Percentiles rank a stretch among this genome's conserved stretches.
phyloP scores from a whole-genome alignment of 73 alveolate species.

The Paramecium pentaurelia region DNA sequence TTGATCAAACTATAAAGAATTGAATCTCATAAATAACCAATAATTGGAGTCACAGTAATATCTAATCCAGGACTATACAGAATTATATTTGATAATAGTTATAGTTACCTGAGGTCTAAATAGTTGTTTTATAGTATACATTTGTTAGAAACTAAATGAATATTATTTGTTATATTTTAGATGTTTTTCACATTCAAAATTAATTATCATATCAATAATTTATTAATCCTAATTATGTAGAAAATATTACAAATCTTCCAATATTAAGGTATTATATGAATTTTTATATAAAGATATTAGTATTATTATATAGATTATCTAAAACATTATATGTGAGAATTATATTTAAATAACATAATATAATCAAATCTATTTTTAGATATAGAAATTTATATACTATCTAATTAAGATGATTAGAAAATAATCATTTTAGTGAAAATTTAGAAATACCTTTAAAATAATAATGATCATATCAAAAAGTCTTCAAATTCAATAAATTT shows the following conservation, averaged over 20 bases:
- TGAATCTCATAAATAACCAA: conserved; percentile 59
- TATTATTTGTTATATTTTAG: neutral
- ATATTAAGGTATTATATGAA: too few relatives aligned
- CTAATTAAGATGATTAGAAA: too few relatives aligned
- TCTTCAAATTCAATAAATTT: conserved; percentile 38
- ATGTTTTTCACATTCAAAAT: neutral
- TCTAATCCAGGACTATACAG: conserved; percentile 52
- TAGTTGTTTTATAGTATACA: conserved; percentile 48
- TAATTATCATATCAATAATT: too few relatives aligned
- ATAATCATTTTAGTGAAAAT: too few relatives aligned
- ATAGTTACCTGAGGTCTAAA: conserved; percentile 50
- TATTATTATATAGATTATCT: too few relatives aligned
- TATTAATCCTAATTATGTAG: too few relatives aligned
- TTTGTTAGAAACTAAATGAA: conserved; percentile 46
- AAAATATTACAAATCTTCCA: too few relatives aligned
- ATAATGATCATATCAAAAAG: neutral
- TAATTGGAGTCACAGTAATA: conserved; percentile 35
- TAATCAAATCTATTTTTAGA: too few relatives aligned
- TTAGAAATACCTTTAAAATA: neutral
- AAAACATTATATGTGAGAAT: too few relatives aligned
- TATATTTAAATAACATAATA: too few relatives aligned
- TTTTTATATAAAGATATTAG: too few relatives aligned
- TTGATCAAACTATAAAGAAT: conserved; percentile 38
- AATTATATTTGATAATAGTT: conserved; percentile 54
- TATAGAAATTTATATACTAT: too few relatives aligned